These are phyloP conservation scores for Hypoxylon subgilvum DNA, from an alignment of 495 filamentous ascomycete species.

Conservation along the genomic window DNA sequence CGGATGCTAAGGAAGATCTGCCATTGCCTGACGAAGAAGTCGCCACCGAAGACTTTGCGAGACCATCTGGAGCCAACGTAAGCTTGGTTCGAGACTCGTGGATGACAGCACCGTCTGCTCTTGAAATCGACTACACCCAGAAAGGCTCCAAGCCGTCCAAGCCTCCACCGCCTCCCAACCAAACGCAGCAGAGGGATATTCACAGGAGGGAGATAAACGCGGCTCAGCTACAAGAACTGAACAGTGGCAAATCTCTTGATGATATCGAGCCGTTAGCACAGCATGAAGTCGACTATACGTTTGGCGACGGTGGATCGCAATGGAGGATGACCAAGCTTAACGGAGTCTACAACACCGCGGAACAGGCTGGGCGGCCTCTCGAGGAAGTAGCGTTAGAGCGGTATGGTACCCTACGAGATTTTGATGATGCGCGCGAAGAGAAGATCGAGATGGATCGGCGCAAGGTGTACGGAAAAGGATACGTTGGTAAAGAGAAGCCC, in stretches of 20 bases:
- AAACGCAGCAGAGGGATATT: conserved; percentile 75
- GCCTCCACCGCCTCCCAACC: conserved; percentile 58
- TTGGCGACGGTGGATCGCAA: conserved; percentile 86
- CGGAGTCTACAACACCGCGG: conserved; percentile 78
- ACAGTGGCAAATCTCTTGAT: conserved; percentile 47
- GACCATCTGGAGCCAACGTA: conserved; percentile 18
- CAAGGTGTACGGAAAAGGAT: conserved; percentile 82
- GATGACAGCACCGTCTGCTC: conserved; percentile 86
- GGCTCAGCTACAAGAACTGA: conserved; percentile 66
- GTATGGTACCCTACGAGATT: conserved; percentile 80
- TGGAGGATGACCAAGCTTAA: conserved; percentile 97
- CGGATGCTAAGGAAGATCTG: conserved; percentile 56
- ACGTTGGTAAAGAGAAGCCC: conserved; percentile 85
- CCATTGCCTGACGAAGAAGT: conserved; percentile 54
- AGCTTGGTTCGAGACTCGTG: conserved; percentile 72
- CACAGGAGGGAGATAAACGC: conserved; percentile 81
- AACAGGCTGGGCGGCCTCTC: conserved; percentile 70
- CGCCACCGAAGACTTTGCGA: conserved; percentile 32
- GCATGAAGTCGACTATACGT: conserved; percentile 78
- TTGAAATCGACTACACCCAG: conserved; percentile 86
- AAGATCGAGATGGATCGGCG: conserved; percentile 89
- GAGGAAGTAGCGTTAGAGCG: conserved; percentile 83
- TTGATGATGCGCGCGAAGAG: conserved; percentile 94
- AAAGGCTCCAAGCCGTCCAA: conserved; percentile 59
- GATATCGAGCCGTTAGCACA: conserved; percentile 57